Conservation (phyloP, 2,329 filamentous ascomycete genomes). For the Aureobasidium sp. region DNA sequence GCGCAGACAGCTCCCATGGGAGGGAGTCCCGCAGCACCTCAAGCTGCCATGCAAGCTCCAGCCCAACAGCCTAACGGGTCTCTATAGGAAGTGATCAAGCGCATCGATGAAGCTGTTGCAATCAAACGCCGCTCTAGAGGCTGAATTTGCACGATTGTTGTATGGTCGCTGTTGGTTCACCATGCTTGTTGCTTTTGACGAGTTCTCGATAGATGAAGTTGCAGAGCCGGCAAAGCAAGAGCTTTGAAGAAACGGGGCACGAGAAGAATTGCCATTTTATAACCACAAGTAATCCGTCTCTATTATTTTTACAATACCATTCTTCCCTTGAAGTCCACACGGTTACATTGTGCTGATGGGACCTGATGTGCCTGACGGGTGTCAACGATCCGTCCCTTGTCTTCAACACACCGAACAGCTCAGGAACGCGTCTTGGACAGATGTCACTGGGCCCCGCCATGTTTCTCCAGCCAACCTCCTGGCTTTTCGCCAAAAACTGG, state of each 20-base stretch:
- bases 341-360: background rate
- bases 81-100: background rate
- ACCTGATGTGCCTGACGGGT: background rate
- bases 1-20: slow-evolving; percentile 7
- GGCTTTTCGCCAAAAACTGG: background rate
- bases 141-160: background rate
- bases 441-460: background rate
- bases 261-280: background rate
- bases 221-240: background rate
- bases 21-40: slow-evolving; percentile 2
- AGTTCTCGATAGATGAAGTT: background rate
- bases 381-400: background rate
- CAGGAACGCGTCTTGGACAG: background rate
- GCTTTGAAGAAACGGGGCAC: background rate
- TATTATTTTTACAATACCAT: background rate
- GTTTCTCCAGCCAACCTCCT: background rate
- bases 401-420: too few species aligned
- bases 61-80: background rate
- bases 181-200: background rate
- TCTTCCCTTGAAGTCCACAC: background rate
- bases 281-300: background rate
- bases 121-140: background rate
- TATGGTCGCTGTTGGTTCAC: background rate
- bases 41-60: background rate
- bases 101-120: background rate